Percentiles rank a stretch among this genome's conserved stretches.
phyloP scores from a whole-genome alignment of 2,329 filamentous ascomycete species.

The Aspergillus nomiae region DNA sequence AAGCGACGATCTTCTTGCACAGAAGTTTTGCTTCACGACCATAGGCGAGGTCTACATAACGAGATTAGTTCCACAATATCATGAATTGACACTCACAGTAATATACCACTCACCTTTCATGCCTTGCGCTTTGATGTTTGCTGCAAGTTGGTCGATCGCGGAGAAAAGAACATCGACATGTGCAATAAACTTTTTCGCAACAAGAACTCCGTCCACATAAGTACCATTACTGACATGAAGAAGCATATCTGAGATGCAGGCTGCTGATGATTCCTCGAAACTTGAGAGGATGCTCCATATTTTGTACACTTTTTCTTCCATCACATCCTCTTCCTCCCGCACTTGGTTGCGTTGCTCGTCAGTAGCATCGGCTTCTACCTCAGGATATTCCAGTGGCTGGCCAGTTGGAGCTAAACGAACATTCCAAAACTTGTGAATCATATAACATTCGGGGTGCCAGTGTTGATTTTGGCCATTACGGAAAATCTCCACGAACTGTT shows the following conservation, averaged over 20 bases:
- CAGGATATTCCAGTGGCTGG: conserved; percentile 49
- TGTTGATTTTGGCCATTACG: conserved; percentile 97
- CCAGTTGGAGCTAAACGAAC: conserved; percentile 74
- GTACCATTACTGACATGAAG: conserved; percentile 97
- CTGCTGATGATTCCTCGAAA: conserved; percentile 96
- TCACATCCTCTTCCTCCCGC: conserved; percentile 82
- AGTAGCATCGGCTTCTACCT: conserved; percentile 58
- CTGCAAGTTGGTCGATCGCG: conserved; percentile 82
- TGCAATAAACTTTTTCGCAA: conserved; percentile 93
- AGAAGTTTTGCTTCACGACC: conserved; percentile 94
- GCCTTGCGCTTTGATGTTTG: conserved; percentile 66
- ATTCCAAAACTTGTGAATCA: conserved; percentile 99
- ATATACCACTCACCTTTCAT: conserved; percentile 67
- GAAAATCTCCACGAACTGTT: conserved; percentile 99
- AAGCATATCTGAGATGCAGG: conserved; percentile 98
- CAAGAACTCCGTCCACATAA: conserved; percentile 90
- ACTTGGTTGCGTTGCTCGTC: conserved; percentile 73
- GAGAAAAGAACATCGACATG: conserved; percentile 93
- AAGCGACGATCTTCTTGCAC: conserved; percentile 99
- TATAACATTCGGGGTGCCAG: conserved; percentile 99
- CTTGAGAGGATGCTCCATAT: conserved; percentile 98
- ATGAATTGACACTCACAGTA: conserved; percentile 22
- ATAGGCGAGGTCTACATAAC: conserved; percentile 74
- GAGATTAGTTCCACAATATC: conserved; percentile 10
- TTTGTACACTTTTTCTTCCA: conserved; percentile 96